Base-by-base conservation (phyloP, 192 early-diverging fungal species). In the Lobosporangium transversale region DNA sequence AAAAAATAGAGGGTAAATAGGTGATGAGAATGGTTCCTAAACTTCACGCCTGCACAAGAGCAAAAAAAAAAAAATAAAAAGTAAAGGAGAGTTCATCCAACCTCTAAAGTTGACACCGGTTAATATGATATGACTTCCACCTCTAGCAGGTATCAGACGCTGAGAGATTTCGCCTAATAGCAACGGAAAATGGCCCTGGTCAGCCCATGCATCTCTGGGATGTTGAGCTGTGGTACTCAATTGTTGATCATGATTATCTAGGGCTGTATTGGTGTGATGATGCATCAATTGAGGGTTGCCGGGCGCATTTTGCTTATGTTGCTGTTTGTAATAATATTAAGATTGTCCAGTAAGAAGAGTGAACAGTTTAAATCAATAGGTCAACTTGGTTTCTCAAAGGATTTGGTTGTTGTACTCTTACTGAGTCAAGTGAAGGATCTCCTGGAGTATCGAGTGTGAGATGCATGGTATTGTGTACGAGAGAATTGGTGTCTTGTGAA, bases 71-170 rank as follows among this genome's bases (percentile, higher is more conserved):
- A 26, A 11, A 50, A 31, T 26, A 49, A 33, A 33, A 24, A 24
- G 31, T 8, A 49, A 33, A 50, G 31, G 26, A 51, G 21, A 60
- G 30, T 48, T 48, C 9, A 18, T 45, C 9, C 18, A 20, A 62
- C 71, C 64, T 67, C 73, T 57, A 67, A 76, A 76, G 64, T 76
- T 66, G 15, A 49, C 47, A 6, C 73, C 73, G 0, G 53, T 44
- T 17, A 76, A 53, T 8, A 55, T 14, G 36, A 76, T 15, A 14
- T 27, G 51, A 3, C 52, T 29, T 1, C 73, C 73, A 43, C 73
- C 73, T 26, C 58, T 57, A 17, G 35, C 42, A 20, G 73, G 40
- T 10, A 76, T 50, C 1, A 65, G 43, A 2, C 8, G 23, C 8
- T 27, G 53, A 0, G 73, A 76, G 47, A 67, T 42, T 3, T 47